Percentiles rank a stretch among this genome's conserved stretches.
phyloP scores from a whole-genome alignment of 495 filamentous ascomycete species.

The Penicillium paradoxum region DNA sequence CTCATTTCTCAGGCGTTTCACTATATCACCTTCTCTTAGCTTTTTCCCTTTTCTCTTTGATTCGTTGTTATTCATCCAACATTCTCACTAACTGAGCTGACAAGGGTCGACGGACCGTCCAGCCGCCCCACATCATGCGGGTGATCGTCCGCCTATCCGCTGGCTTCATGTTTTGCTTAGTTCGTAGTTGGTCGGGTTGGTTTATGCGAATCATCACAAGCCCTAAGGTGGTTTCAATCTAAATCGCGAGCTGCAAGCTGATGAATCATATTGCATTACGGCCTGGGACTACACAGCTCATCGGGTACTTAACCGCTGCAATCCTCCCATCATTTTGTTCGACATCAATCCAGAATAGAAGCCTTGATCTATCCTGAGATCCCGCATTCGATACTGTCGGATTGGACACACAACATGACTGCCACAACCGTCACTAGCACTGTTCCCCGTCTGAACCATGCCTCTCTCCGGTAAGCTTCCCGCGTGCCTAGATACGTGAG shows the following conservation, averaged over 20 bases:
- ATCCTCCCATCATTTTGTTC: not conserved
- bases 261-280: not conserved
- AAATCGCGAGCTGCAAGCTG: not conserved
- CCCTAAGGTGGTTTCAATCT: no score
- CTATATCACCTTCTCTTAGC: no score
- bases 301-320: not conserved
- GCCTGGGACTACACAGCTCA: not conserved
- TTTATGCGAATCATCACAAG: no score
- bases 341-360: not conserved
- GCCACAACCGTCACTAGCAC: not conserved
- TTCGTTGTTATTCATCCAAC: no score
- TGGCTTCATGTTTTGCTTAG: not conserved
- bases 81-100: not conserved
- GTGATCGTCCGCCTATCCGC: not conserved
- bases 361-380: not conserved
- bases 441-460: not conserved
- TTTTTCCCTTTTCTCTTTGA: no score
- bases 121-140: not conserved
- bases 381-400: not conserved
- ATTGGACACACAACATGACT: not conserved
- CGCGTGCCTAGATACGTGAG: not conserved
- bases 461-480: not conserved
- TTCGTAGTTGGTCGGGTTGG: no score
- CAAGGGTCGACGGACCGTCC: not conserved
- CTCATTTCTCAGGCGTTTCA: no score